These are phyloP conservation scores for Lichenothelia convexa DNA, from an alignment of 495 filamentous ascomycete species.

Conservation along the genomic window DNA sequence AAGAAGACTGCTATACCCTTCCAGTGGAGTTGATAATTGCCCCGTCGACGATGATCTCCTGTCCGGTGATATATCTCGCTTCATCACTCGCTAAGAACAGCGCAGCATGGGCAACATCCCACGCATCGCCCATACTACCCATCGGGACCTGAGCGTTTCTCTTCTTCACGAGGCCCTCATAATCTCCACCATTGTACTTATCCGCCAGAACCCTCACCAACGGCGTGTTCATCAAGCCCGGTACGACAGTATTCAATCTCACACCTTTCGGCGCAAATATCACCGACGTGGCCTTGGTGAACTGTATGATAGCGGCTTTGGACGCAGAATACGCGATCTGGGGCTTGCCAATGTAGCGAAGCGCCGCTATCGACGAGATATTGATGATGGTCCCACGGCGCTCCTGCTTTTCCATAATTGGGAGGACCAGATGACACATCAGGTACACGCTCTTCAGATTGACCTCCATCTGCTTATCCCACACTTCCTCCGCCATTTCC, in stretches of 20 bases:
- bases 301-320: conserved; percentile 14
- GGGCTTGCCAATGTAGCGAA: conserved; percentile 35
- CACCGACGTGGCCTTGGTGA: conserved; percentile 31
- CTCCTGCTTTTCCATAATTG: conserved; percentile 29
- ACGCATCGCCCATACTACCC: conserved; percentile 25
- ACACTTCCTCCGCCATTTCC: conserved; percentile 27
- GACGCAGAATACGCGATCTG: conserved; percentile 33
- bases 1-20: not conserved
- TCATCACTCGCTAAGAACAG: conserved; percentile 33
- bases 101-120: conserved; percentile 34
- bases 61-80: conserved; percentile 33
- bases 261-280: conserved; percentile 28
- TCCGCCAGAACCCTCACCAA: conserved; percentile 25
- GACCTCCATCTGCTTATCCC: conserved; percentile 31
- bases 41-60: conserved; percentile 37
- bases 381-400: conserved; percentile 26
- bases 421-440: conserved; percentile 27
- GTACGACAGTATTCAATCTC: conserved; percentile 34
- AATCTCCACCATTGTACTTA: conserved; percentile 19
- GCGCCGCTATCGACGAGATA: conserved; percentile 27
- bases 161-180: conserved; percentile 5
- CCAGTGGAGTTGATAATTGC: conserved; percentile 11
- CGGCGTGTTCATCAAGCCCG: conserved; percentile 31
- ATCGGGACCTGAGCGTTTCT: conserved; percentile 21
- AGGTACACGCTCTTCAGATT: conserved; percentile 37